These are phyloP conservation scores for Juglanconis oblonga DNA, from an alignment of 2,329 filamentous ascomycete genomes.

Conservation along the genomic window DNA sequence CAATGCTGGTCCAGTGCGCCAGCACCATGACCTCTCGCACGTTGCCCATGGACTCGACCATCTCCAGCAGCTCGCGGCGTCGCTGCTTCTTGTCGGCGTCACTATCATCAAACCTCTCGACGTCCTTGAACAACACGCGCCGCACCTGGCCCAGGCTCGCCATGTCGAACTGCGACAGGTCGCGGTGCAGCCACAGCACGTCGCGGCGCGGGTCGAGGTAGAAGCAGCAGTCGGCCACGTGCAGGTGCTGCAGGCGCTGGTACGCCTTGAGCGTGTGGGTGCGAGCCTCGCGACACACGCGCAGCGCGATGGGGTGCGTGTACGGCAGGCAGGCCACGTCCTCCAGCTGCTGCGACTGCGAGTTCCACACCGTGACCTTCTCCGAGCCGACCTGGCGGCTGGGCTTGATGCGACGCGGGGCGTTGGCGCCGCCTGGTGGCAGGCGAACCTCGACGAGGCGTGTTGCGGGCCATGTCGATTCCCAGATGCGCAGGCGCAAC, in stretches of 20 bases:
- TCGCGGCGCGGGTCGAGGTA: conserved; percentile 17
- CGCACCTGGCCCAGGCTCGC: conserved; percentile 2
- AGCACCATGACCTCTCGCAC: conserved; percentile 19
- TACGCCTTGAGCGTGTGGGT: conserved; percentile 14
- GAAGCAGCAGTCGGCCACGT: conserved; percentile 10
- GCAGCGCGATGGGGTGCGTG: conserved; percentile 11
- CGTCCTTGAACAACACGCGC: conserved; percentile 18
- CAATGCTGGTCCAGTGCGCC: conserved; percentile 20
- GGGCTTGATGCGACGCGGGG: conserved; percentile 12
- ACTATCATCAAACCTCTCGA: conserved; percentile 17
- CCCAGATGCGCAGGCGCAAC: conserved; percentile 18
- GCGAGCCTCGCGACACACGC: conserved; percentile 18
- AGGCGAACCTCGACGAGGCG: conserved; percentile 16
- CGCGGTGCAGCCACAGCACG: conserved; percentile 19
- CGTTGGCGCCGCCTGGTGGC: not conserved
- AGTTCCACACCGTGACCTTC: conserved; percentile 16
- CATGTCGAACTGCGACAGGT: conserved; percentile 18
- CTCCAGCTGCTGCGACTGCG: conserved; percentile 1
- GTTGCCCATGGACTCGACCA: conserved; percentile 17
- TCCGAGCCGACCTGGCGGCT: conserved; percentile 17
- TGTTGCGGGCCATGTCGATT: conserved; percentile 16
- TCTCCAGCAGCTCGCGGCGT: conserved; percentile 17
- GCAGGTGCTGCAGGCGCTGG: conserved; percentile 16
- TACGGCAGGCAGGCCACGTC: conserved; percentile 10
- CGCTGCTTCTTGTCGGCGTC: conserved; percentile 19